Base-by-base conservation (phyloP, 2,329 filamentous ascomycete species). In the Venturia pyrina region DNA sequence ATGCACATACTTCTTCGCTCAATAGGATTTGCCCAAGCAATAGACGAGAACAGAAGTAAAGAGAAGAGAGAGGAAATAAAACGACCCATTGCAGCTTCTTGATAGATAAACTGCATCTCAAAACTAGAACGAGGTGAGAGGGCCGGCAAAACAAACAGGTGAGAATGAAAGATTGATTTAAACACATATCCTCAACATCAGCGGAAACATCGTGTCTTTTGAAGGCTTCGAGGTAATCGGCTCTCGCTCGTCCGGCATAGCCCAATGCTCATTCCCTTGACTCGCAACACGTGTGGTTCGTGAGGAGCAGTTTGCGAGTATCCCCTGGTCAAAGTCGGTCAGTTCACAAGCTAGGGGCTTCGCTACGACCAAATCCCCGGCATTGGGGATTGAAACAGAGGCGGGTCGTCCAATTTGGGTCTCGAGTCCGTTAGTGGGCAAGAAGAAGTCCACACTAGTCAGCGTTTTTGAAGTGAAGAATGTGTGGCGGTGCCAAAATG, bases 1-100 rank as follows among this genome's bases (percentile, higher is more conserved):
- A 24, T 15, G 19, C 41, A 28, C 60, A 24, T 28, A 64, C 62
- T 21, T 64, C 62, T 64, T 24, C 62, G 62, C 19, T 56, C 62
- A 40, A 64, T 48, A 19, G 62, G 62, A 10, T 19, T 41, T 5
- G 62, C 41, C n/a, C 15, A 50, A 28, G 37, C 28, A 64, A 32
- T 41, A 15, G 43, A 40, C 13, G 34, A 56, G 24, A 64, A 64
- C 6, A 64, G 32, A 19, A 17, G 10, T n/a, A 21, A 64, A 10
- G 6, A 37, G 28, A 62, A 10, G 3, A 43, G 21, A 62, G 60
- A 24, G 21, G 6, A 46, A 21, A 46, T 62, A 19, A 21, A 62
- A 8, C 34, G 43, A 40, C 28, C 53, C 53, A 59, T 59, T 59
- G 5, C 28, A 34, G 53, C 53, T 59, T 19, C 15, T 37, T 5